Evolutionary conservation across 2,329 filamentous ascomycete genomes (phyloP).

Genomic region (Aspergillus spinulosporus): DNA sequence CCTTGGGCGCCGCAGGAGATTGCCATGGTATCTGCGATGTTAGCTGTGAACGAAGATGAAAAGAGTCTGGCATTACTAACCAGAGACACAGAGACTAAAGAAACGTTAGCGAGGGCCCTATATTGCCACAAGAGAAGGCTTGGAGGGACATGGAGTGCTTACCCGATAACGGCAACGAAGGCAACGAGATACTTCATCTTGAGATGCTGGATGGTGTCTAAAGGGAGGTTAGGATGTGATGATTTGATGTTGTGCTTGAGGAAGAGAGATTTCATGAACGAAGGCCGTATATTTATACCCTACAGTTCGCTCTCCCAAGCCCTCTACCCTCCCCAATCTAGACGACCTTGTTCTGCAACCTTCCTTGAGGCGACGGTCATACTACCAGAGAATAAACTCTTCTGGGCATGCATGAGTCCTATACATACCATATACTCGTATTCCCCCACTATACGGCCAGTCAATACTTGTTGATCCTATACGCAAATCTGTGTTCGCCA

Average conservation of each 20-base stretch:
- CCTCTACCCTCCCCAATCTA: too few relatives aligned
- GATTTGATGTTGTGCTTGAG: background rate
- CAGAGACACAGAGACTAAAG: background rate
- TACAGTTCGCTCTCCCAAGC: background rate
- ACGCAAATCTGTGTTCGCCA: too few relatives aligned
- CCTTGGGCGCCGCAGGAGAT: background rate
- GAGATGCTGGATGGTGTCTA: background rate
- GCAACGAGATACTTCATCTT: constrained; percentile 4
- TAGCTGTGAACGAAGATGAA: background rate
- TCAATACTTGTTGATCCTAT: too few relatives aligned
- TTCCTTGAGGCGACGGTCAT: background rate
- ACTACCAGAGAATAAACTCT: background rate
- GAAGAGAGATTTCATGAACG: background rate
- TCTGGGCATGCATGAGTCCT: background rate
- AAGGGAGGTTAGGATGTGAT: background rate
- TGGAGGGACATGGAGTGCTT: background rate
- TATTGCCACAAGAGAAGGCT: background rate
- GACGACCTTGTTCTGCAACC: too few relatives aligned
- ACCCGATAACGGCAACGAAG: background rate
- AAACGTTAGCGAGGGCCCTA: background rate
- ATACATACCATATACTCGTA: background rate
- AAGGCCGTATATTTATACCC: background rate
- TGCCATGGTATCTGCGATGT: background rate
- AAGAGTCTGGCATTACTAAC: background rate
- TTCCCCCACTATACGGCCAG: background rate